A percentile compares a stretch with the other conserved stretches of the same genome.
These are phyloP conservation scores for Leptoxyphium fumago DNA, from an alignment of 2,329 filamentous ascomycete species.

Conservation along the genomic window DNA sequence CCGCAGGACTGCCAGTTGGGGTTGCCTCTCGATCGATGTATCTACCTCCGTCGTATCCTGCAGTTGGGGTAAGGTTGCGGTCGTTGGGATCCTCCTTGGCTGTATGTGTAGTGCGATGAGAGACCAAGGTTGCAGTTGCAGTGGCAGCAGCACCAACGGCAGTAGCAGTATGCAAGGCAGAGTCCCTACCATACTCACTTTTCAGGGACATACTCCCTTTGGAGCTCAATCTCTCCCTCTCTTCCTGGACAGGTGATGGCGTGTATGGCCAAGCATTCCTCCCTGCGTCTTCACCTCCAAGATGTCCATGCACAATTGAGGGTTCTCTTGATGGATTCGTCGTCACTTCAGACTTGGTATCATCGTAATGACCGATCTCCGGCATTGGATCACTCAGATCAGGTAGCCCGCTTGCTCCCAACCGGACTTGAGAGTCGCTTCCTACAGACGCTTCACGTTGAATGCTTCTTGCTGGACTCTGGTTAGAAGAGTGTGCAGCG, in stretches of 20 bases:
- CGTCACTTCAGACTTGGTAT: conserved; percentile 49
- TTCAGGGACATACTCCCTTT: neutral
- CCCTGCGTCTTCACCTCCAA: conserved; percentile 44
- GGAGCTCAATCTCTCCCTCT: conserved; percentile 1
- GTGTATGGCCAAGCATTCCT: conserved; percentile 26
- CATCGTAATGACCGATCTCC: conserved; percentile 54
- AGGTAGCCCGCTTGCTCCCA: conserved; percentile 58
- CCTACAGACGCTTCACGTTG: conserved; percentile 15
- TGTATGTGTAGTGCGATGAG: conserved; percentile 2
- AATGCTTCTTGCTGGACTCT: conserved; percentile 25
- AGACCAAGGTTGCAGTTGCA: conserved; percentile 14
- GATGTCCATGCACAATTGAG: conserved; percentile 61
- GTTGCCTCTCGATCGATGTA: conserved; percentile 9
- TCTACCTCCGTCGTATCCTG: conserved; percentile 1
- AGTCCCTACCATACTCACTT: conserved; percentile 1
- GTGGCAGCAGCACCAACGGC: conserved; percentile 32
- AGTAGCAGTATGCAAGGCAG: conserved; percentile 14
- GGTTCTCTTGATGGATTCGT: conserved; percentile 48
- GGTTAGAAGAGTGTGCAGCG: conserved; percentile 32
- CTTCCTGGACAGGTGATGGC: conserved; percentile 12
- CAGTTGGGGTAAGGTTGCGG: conserved; percentile 28
- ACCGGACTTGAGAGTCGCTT: conserved; percentile 33
- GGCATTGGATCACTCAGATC: conserved; percentile 56
- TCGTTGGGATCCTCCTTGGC: conserved; percentile 20
- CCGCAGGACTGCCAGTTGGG: conserved; percentile 41